Base-by-base conservation (phyloP, 148 eudicot species). In the Amaranthus cruentus region DNA sequence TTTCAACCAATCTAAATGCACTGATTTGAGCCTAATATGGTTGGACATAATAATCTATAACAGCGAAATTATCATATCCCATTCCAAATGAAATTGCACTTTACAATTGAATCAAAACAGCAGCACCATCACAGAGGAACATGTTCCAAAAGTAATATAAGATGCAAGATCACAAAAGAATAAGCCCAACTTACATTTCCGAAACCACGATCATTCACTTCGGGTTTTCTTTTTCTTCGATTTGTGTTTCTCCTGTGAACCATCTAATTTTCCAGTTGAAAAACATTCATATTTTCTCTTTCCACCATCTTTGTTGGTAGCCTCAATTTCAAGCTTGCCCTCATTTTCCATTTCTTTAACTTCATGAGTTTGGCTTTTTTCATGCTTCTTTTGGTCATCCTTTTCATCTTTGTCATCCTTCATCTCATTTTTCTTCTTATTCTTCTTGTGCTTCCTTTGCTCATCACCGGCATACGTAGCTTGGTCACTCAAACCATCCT, bases 251-350 rank as follows among this genome's bases (percentile, higher is more conserved):
- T 82, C 83, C 70, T 62, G 83, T 15, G 74, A 77, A 67, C 74
- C 73, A 3, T 69, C 76, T 9, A 68, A 21, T 6, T 62, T 78
- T 51, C 50, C 82, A 55, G 67, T 69, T 55, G 44, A 67, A 43
- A 73, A 68, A 75, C 71, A 66, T 82, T 71, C 75, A 51, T 71
- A 81, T 69, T 81, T 80, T 68, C 86, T 81, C 72, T 81, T 87
- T 78, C 65, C 80, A 83, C 75, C 69, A 68, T 57, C 69, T 70
- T 70, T 78, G 66, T 73, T 60, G 8, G 58, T 60, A n/a, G 49
- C 77, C 68, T 71, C 72, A 51, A 12, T 53, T 61, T 70, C 76
- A 38, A 53, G 7, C 53, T 74, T 70, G 72, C 50, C 44, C 62
- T 12, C 66, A 64, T 58, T 69, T 64, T 62, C 70, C 55, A 21